Evolutionary conservation across 257 asterid genomes (phyloP).

Genomic region (Mitragyna speciosa): DNA sequence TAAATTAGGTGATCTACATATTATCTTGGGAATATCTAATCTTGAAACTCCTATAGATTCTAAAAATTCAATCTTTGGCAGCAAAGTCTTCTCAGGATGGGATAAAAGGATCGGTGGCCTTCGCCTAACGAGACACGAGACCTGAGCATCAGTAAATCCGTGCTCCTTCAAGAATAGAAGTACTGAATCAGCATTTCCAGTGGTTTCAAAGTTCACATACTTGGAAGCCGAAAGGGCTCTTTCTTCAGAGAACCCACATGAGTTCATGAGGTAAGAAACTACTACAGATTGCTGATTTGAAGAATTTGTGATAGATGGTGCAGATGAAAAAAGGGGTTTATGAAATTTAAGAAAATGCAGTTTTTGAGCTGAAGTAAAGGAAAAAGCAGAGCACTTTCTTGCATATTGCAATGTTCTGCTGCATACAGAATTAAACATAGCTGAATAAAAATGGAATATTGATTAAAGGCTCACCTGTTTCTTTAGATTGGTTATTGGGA

Average conservation of each 20-base stretch:
- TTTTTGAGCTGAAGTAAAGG: not conserved
- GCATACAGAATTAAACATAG: slow-evolving; percentile 16
- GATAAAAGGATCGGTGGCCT: slow-evolving; percentile 11
- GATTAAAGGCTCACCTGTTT: slow-evolving; percentile 9
- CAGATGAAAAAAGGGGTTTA: not conserved
- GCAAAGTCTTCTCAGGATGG: slow-evolving; percentile 20
- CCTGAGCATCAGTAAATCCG: slow-evolving; percentile 18
- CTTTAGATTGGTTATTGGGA: not conserved
- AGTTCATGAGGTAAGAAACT: slow-evolving; percentile 18
- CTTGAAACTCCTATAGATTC: slow-evolving; percentile 17
- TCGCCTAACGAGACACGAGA: not conserved
- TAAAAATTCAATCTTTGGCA: slow-evolving; percentile 31
- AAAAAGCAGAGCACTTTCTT: not conserved
- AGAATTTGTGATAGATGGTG: not conserved
- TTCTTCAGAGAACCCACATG: slow-evolving; percentile 31
- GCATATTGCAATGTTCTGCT: not conserved
- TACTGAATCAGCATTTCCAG: slow-evolving; percentile 18
- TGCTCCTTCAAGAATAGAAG: slow-evolving; percentile 14
- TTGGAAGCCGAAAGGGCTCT: slow-evolving; percentile 30
- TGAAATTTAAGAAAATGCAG: slow-evolving; percentile 2
- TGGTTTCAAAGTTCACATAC: slow-evolving; percentile 10
- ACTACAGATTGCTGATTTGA: slow-evolving; percentile 7
- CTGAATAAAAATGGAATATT: not conserved
- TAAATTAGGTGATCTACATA: slow-evolving; percentile 14
- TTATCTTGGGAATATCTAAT: not conserved